Evolutionary conservation across 1,139 yeast species (phyloP).

Genomic region (Blastobotrys illinoisensis): DNA sequence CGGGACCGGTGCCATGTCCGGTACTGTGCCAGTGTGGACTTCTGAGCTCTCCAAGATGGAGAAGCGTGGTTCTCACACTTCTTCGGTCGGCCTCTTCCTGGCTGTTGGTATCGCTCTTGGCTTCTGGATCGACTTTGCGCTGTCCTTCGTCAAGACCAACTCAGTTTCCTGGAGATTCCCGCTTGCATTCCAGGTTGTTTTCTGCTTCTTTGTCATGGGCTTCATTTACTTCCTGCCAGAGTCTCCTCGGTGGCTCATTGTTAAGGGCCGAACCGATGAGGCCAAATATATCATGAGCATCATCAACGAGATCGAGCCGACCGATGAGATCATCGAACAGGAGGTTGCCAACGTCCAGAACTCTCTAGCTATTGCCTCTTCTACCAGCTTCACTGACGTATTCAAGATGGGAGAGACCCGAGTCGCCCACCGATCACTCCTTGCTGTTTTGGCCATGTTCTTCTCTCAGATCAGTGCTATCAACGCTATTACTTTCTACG

Average conservation of each 20-base stretch:
- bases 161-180: conserved; percentile 56
- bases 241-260: conserved; percentile 45
- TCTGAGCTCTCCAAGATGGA: conserved; percentile 69
- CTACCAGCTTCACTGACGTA: conserved; percentile 17
- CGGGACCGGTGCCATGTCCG: conserved; percentile 77
- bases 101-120: conserved; percentile 68
- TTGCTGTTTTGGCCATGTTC: conserved; percentile 47
- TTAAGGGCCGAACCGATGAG: conserved; percentile 38
- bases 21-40: conserved; percentile 79
- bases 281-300: conserved; percentile 44
- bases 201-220: conserved; percentile 15
- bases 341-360: conserved; percentile 25
- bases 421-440: conserved; percentile 43
- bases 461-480: conserved; percentile 70
- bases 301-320: conserved; percentile 32
- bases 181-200: conserved; percentile 25
- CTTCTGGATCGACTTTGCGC: conserved; percentile 64
- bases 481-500: conserved; percentile 47
- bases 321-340: conserved; percentile 27
- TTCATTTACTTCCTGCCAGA: conserved; percentile 36
- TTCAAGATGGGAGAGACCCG: conserved; percentile 38
- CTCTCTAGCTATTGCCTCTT: conserved; percentile 17
- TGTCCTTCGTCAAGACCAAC: conserved; percentile 22
- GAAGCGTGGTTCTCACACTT: conserved; percentile 65
- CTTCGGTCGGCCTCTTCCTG: conserved; percentile 63